These are phyloP conservation scores for Xylaria palmicola DNA, from an alignment of 495 filamentous ascomycete genomes.

Conservation along the genomic window DNA sequence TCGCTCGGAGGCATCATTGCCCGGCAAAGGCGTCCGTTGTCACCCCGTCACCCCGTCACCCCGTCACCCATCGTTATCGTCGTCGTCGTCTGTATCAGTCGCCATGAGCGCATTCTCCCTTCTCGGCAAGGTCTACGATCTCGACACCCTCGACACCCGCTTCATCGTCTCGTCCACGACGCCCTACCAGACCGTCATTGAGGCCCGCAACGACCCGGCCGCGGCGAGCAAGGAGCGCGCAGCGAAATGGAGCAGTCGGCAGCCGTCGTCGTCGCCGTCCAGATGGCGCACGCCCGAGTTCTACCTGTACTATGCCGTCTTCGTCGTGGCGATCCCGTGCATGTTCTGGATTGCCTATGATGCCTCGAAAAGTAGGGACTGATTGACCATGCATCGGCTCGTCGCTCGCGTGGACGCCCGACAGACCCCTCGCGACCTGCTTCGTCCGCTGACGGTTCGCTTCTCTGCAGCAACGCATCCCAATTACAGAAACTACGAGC, in stretches of 20 bases:
- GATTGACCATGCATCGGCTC: neutral
- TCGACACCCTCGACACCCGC: conserved; percentile 91
- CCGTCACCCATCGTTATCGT: too few relatives aligned
- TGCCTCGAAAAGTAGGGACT: conserved; percentile 74
- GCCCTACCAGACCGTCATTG: conserved; percentile 55
- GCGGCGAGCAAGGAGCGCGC: conserved; percentile 29
- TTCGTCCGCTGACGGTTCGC: neutral
- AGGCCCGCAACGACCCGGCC: conserved; percentile 34
- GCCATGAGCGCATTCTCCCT: conserved; percentile 41
- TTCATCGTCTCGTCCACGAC: conserved; percentile 72
- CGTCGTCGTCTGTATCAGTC: conserved; percentile 17
- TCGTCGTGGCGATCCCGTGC: conserved; percentile 65
- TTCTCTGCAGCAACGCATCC: conserved; percentile 67
- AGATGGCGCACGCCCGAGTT: conserved; percentile 89
- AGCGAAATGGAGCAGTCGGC: conserved; percentile 43
- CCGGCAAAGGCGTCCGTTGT: too few relatives aligned
- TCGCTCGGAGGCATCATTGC: too few relatives aligned
- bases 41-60: too few relatives aligned
- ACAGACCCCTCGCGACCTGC: neutral
- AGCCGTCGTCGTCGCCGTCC: conserved; percentile 69
- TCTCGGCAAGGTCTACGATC: conserved; percentile 65
- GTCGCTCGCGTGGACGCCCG: neutral
- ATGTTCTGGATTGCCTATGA: conserved; percentile 90
- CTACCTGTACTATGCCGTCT: conserved; percentile 73
- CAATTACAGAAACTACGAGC: conserved; percentile 71